phyloP scores from a whole-genome alignment of 768 basidiomycete genomes.

The Cyclocybe aegerita region DNA sequence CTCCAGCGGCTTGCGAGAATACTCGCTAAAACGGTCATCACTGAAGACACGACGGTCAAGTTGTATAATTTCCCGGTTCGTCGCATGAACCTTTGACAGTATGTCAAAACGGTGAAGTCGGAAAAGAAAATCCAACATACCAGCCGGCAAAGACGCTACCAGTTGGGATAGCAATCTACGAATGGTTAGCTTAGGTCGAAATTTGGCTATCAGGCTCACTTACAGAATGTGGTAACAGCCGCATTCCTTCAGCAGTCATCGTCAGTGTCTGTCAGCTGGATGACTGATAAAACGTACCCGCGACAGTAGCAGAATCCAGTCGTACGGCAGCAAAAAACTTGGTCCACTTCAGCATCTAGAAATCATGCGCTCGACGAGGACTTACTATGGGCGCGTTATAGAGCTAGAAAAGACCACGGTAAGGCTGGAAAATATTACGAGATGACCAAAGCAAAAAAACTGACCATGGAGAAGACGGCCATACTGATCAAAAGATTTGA shows the following conservation, averaged over 20 bases:
- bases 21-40: conserved; percentile 58
- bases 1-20: conserved; percentile 67
- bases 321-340: conserved; percentile 86
- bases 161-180: conserved; percentile 71
- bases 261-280: conserved; percentile 1
- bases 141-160: conserved; percentile 91
- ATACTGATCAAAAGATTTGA: conserved; percentile 78
- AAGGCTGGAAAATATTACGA: conserved; percentile 5
- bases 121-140: conserved; percentile 36
- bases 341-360: background rate
- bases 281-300: conserved; percentile 51
- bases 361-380: conserved; percentile 9
- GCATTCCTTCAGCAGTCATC: conserved; percentile 53
- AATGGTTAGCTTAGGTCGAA: conserved; percentile 13
- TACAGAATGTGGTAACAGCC: conserved; percentile 89
- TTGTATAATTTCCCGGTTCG: conserved; percentile 83
- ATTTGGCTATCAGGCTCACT: conserved; percentile 21
- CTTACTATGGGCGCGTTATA: conserved; percentile 84
- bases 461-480: conserved; percentile 78
- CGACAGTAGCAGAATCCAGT: conserved; percentile 60
- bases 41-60: conserved; percentile 68
- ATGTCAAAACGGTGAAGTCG: conserved; percentile 10
- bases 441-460: conserved; percentile 15
- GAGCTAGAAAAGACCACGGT: conserved; percentile 43
- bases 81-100: conserved; percentile 68